Conservation (phyloP, 306 rosid species). For the Quillaja saponaria region DNA sequence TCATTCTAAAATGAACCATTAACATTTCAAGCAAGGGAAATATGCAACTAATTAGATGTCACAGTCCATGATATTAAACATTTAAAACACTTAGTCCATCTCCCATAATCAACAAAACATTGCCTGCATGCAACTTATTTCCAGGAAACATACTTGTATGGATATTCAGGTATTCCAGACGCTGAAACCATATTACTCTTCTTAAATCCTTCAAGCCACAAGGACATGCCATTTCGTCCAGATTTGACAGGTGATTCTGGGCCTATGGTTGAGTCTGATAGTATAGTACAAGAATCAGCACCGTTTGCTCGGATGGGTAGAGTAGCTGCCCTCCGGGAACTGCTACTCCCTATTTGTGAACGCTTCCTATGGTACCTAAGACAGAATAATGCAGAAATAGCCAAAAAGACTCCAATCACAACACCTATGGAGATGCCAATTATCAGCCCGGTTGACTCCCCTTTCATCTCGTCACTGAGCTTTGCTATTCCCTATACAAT, state of each 20-base stretch:
- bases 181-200: constrained; percentile 72
- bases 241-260: constrained; percentile 96
- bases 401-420: constrained; percentile 86
- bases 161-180: constrained; percentile 91
- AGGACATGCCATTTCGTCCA: constrained; percentile 52
- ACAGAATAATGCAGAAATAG: constrained; percentile 75
- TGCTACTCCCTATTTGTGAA: constrained; percentile 94
- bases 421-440: constrained; percentile 93
- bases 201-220: constrained; percentile 87
- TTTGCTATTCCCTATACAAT: constrained; percentile 40
- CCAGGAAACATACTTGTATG: constrained; percentile 77
- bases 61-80: too few relatives aligned
- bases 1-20: too few relatives aligned
- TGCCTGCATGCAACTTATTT: too few relatives aligned
- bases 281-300: constrained; percentile 67
- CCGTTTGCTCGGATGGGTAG: constrained; percentile 89
- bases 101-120: too few relatives aligned
- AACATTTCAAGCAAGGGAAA: too few relatives aligned
- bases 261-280: constrained; percentile 88
- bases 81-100: too few relatives aligned
- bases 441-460: constrained; percentile 77
- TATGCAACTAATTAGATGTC: too few relatives aligned
- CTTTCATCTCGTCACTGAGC: constrained; percentile 62
- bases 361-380: constrained; percentile 75
- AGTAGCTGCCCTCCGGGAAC: constrained; percentile 84